phyloP scores from a whole-genome alignment of 257 asterid species.

The Rhazya stricta region DNA sequence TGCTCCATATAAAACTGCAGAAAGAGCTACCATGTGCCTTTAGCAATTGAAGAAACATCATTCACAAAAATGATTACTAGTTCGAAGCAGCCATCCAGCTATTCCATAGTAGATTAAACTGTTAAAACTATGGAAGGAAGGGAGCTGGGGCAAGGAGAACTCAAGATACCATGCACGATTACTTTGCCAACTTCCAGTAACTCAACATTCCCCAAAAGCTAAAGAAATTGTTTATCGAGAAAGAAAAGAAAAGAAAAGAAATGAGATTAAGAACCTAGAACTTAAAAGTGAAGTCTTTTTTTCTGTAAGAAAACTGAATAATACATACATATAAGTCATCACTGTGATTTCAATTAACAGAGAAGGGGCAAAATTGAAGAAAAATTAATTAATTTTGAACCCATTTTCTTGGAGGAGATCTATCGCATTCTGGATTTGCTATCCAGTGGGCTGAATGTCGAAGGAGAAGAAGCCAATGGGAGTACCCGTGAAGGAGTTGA shows the following conservation, averaged over 20 bases:
- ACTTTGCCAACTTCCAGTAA: not conserved
- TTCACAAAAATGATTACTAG: not conserved
- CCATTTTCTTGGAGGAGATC: constrained; percentile 21
- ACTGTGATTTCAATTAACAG: constrained; percentile 26
- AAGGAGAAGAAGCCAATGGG: constrained; percentile 52
- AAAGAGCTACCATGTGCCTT: not conserved
- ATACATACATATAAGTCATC: constrained; percentile 9
- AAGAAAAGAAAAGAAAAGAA: not conserved
- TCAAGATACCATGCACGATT: constrained; percentile 10
- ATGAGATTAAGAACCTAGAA: not conserved
- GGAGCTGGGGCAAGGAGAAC: not conserved
- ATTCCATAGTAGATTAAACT: constrained; percentile 5
- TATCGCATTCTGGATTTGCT: constrained; percentile 16
- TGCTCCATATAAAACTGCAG: not conserved
- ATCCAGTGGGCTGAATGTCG: constrained; percentile 24
- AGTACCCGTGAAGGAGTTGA: constrained; percentile 52
- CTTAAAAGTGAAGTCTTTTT: constrained; percentile 7
- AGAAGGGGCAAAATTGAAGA: constrained; percentile 15
- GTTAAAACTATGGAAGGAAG: not conserved
- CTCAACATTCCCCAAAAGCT: not conserved
- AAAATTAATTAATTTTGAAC: constrained; percentile 22
- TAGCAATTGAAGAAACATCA: not conserved
- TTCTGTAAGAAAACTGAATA: constrained; percentile 19
- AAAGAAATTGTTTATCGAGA: not conserved
- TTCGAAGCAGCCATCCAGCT: not conserved